Percentiles rank a stretch among this genome's conserved stretches.
Conservation (phyloP, 345 rosid genomes). For the Eucalyptus tenuipes region DNA sequence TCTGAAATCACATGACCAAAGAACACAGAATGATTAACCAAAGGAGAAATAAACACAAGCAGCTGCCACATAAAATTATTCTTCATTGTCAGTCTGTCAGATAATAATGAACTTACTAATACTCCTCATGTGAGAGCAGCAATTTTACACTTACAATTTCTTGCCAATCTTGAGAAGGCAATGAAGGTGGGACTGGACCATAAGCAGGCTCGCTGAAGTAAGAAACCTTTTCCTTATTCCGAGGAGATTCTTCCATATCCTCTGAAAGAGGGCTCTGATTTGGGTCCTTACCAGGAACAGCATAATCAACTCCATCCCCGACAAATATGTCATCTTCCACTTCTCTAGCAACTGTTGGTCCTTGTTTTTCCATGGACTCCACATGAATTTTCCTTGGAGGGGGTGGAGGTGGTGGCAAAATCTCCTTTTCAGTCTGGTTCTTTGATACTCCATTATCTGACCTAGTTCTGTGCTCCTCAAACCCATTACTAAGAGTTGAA, state of each 20-base stretch:
- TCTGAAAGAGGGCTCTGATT: slow-evolving; percentile 85
- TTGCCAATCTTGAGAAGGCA: slow-evolving; percentile 69
- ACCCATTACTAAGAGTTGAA: slow-evolving; percentile 31
- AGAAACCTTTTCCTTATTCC: slow-evolving; percentile 62
- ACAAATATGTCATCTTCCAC: slow-evolving; percentile 86
- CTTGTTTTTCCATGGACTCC: slow-evolving; percentile 51
- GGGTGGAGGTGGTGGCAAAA: slow-evolving; percentile 62
- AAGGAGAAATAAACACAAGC: background rate
- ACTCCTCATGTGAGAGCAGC: background rate
- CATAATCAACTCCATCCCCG: slow-evolving; percentile 75
- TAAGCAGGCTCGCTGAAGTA: slow-evolving; percentile 68
- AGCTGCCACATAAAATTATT: background rate
- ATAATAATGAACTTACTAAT: background rate
- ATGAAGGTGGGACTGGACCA: slow-evolving; percentile 74
- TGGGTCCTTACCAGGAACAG: slow-evolving; percentile 67
- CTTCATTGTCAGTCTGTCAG: background rate
- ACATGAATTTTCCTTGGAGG: slow-evolving; percentile 29
- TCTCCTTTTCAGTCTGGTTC: slow-evolving; percentile 31
- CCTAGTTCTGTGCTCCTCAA: slow-evolving; percentile 42
- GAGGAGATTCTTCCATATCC: slow-evolving; percentile 99
- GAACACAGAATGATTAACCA: background rate
- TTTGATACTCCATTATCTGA: slow-evolving; percentile 22
- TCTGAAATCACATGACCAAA: slow-evolving; percentile 26
- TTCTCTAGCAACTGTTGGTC: slow-evolving; percentile 38
- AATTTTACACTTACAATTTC: slow-evolving; percentile 39